These are phyloP conservation scores for Chaetomium globosum DNA, from an alignment of 2,329 filamentous ascomycete genomes.

Conservation along the genomic window DNA sequence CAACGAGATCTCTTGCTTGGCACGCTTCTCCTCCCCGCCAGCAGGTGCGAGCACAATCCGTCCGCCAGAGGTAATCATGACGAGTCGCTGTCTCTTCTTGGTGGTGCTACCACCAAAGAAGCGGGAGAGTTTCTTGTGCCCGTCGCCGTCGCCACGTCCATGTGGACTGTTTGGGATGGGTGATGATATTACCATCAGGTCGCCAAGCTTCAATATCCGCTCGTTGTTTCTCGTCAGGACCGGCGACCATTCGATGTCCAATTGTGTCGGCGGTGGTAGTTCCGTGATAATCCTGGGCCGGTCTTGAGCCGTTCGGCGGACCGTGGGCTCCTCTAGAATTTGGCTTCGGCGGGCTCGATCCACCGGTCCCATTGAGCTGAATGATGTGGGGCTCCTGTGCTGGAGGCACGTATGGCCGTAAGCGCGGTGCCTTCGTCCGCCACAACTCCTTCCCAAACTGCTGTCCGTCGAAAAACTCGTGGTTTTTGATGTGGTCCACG, in stretches of 20 bases:
- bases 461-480: conserved; percentile 90
- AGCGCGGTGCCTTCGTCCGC: conserved; percentile 83
- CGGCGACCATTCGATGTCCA: conserved; percentile 98
- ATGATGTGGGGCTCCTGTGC: conserved; percentile 73
- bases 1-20: conserved; percentile 89
- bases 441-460: conserved; percentile 82
- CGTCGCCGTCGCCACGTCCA: conserved; percentile 66
- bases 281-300: conserved; percentile 86
- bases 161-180: conserved; percentile 75
- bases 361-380: conserved; percentile 64
- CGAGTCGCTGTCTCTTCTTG: conserved; percentile 89
- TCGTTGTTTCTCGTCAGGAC: conserved; percentile 90
- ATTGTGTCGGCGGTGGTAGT: conserved; percentile 89
- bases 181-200: conserved; percentile 79
- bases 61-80: conserved; percentile 91
- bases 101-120: conserved; percentile 91
- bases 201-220: conserved; percentile 90
- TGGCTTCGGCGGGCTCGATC: conserved; percentile 41
- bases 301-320: conserved; percentile 58
- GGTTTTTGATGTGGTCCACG: conserved; percentile 95
- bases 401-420: conserved; percentile 81
- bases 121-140: conserved; percentile 84
- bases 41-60: conserved; percentile 87
- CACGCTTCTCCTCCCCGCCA: conserved; percentile 92
- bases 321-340: conserved; percentile 42